Conservation (phyloP, 176 grass and related monocot genomes). For the Triticum dicoccoides region DNA sequence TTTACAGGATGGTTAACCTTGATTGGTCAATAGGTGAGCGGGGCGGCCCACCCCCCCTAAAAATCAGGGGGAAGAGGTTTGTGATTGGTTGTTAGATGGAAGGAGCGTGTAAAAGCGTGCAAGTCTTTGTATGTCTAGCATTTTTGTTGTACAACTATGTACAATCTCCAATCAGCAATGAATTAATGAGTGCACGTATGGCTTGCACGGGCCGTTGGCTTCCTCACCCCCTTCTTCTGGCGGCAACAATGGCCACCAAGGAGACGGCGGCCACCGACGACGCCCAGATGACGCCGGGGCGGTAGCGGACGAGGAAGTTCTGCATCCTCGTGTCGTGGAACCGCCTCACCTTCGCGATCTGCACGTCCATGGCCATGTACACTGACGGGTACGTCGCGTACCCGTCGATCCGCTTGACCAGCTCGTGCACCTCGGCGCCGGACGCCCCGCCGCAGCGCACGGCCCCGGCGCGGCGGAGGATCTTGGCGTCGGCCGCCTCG, state of each 20-base stretch:
- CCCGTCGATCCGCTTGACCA: slow-evolving; percentile 45
- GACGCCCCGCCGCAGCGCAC: slow-evolving; percentile 26
- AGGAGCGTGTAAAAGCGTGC: too few relatives aligned
- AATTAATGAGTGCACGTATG: background rate
- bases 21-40: too few relatives aligned
- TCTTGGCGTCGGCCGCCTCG: slow-evolving; percentile 26
- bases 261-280: slow-evolving; percentile 48
- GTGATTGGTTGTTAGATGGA: too few relatives aligned
- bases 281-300: slow-evolving; percentile 35
- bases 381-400: slow-evolving; percentile 51
- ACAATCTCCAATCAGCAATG: background rate
- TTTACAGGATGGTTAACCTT: too few relatives aligned
- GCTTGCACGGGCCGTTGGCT: background rate
- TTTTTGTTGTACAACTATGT: background rate
- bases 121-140: too few relatives aligned
- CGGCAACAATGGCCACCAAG: slow-evolving; percentile 26
- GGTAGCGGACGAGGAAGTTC: slow-evolving; percentile 45
- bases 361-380: slow-evolving; percentile 45
- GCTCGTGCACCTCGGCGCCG: slow-evolving; percentile 23
- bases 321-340: slow-evolving; percentile 45
- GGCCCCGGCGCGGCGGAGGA: slow-evolving; percentile 36
- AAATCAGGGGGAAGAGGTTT: too few relatives aligned
- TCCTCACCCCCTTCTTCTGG: slow-evolving; percentile 28
- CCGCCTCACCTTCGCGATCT: slow-evolving; percentile 32
- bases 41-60: too few relatives aligned